phyloP scores from a whole-genome alignment of 495 filamentous ascomycete species.

The Xylaria intraflava region DNA sequence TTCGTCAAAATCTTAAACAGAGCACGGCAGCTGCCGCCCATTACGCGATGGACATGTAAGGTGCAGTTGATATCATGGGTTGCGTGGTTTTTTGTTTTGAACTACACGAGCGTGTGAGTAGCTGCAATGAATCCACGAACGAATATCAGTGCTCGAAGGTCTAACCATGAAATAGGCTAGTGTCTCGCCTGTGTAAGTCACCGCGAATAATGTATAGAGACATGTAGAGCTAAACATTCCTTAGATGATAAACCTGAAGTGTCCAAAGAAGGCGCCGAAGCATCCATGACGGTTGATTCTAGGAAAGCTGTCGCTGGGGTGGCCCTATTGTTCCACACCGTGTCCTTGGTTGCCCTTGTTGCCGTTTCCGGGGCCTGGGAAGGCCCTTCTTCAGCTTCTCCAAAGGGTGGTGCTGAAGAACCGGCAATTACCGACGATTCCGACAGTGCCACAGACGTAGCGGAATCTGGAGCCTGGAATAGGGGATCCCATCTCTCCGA shows the following conservation, averaged over 20 bases:
- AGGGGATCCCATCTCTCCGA: background rate
- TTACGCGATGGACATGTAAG: background rate
- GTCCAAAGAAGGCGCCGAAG: background rate
- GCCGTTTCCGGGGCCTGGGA: background rate
- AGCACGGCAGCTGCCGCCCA: background rate
- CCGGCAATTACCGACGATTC: background rate
- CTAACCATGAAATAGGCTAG: background rate
- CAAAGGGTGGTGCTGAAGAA: background rate
- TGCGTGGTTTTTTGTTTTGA: background rate
- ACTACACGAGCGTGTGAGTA: background rate
- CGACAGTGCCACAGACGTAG: background rate
- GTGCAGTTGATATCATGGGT: background rate
- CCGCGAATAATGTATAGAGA: background rate
- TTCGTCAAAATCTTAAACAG: background rate
- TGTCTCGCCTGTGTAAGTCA: background rate
- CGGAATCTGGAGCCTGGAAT: background rate
- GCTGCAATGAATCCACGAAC: background rate
- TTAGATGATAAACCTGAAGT: background rate
- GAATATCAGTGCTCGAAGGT: background rate
- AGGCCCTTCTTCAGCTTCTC: background rate
- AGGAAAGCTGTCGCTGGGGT: background rate
- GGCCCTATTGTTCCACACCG: background rate
- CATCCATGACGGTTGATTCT: background rate
- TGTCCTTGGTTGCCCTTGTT: background rate
- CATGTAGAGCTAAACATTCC: background rate